These are phyloP conservation scores for Moringa oleifera DNA, from an alignment of 345 rosid genomes.

Conservation along the genomic window DNA sequence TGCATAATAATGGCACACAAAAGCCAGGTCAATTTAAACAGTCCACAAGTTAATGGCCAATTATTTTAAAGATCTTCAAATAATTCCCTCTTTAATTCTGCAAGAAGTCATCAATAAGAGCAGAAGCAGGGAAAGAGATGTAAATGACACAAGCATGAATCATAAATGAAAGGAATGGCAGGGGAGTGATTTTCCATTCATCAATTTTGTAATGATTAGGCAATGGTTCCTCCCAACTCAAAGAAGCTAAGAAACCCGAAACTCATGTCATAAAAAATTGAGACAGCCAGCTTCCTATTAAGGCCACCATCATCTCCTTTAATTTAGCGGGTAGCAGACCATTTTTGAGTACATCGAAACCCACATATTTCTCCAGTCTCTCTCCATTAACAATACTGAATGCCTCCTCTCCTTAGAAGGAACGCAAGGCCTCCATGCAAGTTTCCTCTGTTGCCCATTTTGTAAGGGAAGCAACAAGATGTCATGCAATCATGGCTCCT, in stretches of 20 bases:
- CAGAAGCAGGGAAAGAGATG: neutral
- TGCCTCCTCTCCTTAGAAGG: neutral
- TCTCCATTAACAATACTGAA: neutral
- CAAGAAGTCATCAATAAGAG: neutral
- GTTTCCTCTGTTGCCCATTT: neutral
- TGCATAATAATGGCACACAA: too few species aligned
- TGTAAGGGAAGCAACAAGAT: too few species aligned
- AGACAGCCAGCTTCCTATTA: too few species aligned
- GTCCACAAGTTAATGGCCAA: too few species aligned
- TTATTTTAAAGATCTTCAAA: too few species aligned
- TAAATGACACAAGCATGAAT: neutral
- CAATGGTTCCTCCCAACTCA: neutral
- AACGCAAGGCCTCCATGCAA: neutral
- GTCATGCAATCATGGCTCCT: constrained; percentile 28
- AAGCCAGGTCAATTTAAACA: too few species aligned
- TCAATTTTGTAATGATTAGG: neutral
- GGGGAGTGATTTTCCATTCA: neutral
- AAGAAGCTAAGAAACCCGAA: neutral
- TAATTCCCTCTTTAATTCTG: too few species aligned
- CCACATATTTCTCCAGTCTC: neutral
- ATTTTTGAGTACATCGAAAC: too few species aligned
- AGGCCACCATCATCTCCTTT: neutral
- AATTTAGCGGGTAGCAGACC: neutral
- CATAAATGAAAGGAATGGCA: neutral
- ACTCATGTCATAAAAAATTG: too few species aligned